A percentile compares a stretch with the other conserved stretches of the same genome.
Evolutionary conservation across 345 rosid genomes (phyloP).

Genomic region (Boechera retrofracta): DNA sequence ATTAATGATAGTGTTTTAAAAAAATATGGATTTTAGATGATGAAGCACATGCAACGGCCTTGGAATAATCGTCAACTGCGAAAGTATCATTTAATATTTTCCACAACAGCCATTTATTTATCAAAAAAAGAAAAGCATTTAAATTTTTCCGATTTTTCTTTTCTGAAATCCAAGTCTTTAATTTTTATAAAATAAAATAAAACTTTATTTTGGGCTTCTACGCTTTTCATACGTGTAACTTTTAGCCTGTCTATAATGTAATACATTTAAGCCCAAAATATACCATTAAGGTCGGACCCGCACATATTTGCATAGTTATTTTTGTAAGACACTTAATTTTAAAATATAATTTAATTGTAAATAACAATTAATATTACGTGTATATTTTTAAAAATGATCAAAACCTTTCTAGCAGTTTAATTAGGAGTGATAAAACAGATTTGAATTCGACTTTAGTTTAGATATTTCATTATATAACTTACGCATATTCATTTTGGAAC

Average conservation of each 20-base stretch:
- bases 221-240: neutral
- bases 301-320: too few species aligned
- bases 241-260: neutral
- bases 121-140: too few species aligned
- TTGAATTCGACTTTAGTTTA: too few species aligned
- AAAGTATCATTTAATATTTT: slow-evolving; percentile 38
- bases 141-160: neutral
- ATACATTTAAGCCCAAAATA: neutral
- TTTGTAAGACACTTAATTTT: too few species aligned
- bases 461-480: too few species aligned
- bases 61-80: slow-evolving; percentile 41
- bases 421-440: too few species aligned
- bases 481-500: too few species aligned
- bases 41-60: slow-evolving; percentile 40
- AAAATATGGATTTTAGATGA: neutral
- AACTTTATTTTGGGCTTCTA: neutral
- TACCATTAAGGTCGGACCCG: too few species aligned
- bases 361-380: too few species aligned
- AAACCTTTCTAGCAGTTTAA: too few species aligned
- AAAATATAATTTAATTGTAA: too few species aligned
- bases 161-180: neutral
- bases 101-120: slow-evolving; percentile 1
- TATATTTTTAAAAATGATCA: too few species aligned
- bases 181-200: neutral
- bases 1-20: neutral